Evolutionary conservation across 2,329 filamentous ascomycete species (phyloP).

Genomic region (Phyllosticta ampelicida): DNA sequence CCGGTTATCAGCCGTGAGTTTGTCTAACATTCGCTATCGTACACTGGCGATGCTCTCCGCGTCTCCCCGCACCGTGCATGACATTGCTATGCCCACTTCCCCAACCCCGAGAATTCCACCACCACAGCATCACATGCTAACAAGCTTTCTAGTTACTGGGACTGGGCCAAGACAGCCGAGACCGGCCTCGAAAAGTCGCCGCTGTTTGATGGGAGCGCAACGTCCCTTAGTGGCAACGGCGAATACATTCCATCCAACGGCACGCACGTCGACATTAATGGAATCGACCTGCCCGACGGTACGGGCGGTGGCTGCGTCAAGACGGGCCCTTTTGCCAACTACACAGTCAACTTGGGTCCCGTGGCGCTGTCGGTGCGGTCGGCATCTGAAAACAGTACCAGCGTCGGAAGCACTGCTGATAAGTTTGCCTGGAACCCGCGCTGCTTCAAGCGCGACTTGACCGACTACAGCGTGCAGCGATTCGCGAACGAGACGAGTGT

Average conservation of each 20-base stretch:
- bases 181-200: conserved; percentile 29
- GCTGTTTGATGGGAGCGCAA: conserved; percentile 45
- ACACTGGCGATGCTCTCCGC: not conserved
- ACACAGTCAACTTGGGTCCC: conserved; percentile 38
- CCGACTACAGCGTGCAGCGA: conserved; percentile 15
- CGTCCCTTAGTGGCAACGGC: conserved; percentile 38
- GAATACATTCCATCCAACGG: not conserved
- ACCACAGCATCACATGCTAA: not conserved
- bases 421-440: conserved; percentile 25
- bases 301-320: conserved; percentile 46
- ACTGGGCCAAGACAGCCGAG: conserved; percentile 7
- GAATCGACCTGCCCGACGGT: conserved; percentile 36
- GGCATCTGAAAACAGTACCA: conserved; percentile 12
- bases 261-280: conserved; percentile 7
- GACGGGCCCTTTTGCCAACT: conserved; percentile 42
- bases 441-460: conserved; percentile 30
- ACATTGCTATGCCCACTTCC: not conserved
- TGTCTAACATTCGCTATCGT: conserved; percentile 41
- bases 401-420: conserved; percentile 11
- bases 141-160: not conserved
- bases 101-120: not conserved
- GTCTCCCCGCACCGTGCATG: not conserved
- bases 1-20: conserved; percentile 36
- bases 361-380: conserved; percentile 18
- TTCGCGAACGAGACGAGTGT: conserved; percentile 18